Base-by-base conservation (phyloP, 2,329 filamentous ascomycete genomes). In the Dothistroma septosporum region DNA sequence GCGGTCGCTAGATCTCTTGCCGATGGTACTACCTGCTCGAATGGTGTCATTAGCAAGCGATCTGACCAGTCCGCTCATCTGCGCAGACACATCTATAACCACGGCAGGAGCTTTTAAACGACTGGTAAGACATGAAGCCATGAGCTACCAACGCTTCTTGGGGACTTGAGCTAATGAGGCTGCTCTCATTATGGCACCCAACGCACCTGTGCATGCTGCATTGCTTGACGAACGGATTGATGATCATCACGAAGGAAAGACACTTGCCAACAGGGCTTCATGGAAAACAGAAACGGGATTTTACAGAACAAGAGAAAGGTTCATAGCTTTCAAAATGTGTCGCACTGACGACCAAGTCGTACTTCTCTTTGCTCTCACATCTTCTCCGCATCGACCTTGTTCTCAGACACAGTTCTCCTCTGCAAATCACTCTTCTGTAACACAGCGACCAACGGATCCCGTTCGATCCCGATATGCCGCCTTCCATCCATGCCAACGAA, bases 391-490 rank as follows among this genome's bases (percentile, higher is more conserved):
- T 44, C 37, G 16, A 16, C 12, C 37, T 7, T 44, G 7, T 44
- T 16, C n/a, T n/a, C 37, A 2, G 37, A 44, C 12, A 44, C 5
- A 4, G 10, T 44, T 16, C 5, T 44, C 37, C 37, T 24, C n/a
- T 21, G 4, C 7, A 31, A 28, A 24, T 59, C 50, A 47, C 44
- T 31, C 19, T 48, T 59, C 55, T 55, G n/a, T 22, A 53, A 32
- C 12, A 59, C 35, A 4, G 47, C 50, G 22, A 68, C 62, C 56
- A 78, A 77, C 0, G 79, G 78, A 24, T 78, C 74, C 24, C 76
- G 68, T 35, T 86, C 83, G 48, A 86, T 80, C 0, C 84, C 84
- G 0, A 82, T 61, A 58, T 85, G 80, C 0, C 73, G 69, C 8
- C 73, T 73, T 0, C 80, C 79, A 63, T 85, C 82, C 0, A 64